A percentile compares a stretch with the other conserved stretches of the same genome.
Conservation (phyloP, 225 moss, liverwort and hornwort species). For the Neckera pumila region DNA sequence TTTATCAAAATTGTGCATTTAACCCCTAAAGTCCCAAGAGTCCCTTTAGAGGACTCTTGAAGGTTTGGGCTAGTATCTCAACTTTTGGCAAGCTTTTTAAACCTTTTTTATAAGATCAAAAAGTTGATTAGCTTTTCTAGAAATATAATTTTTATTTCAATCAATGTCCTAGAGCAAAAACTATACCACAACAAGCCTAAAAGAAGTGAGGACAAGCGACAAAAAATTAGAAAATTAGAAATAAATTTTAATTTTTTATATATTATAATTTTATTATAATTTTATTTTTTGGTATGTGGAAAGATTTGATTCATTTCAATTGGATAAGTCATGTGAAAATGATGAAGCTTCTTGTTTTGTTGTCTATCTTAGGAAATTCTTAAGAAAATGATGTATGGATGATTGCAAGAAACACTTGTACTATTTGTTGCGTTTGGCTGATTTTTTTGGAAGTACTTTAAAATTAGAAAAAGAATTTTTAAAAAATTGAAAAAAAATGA, state of each 20-base stretch:
- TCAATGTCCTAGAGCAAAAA: accelerated
- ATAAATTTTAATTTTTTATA: no score
- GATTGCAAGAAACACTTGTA: no score
- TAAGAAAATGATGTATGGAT: not conserved
- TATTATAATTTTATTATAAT: not conserved
- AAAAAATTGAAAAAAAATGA: no score
- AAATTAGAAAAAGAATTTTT: no score
- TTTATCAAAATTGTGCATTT: not conserved
- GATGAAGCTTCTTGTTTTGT: not conserved
- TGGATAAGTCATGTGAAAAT: not conserved
- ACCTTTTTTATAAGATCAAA: not conserved
- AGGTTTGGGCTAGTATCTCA: not conserved
- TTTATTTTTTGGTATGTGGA: not conserved
- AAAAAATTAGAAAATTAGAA: not conserved
- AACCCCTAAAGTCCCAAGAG: not conserved
- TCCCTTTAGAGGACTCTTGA: accelerated
- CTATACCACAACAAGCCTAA: not conserved
- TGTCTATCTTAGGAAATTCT: accelerated
- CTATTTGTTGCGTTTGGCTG: no score
- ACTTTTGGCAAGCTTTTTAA: not conserved
- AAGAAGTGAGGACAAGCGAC: not conserved
- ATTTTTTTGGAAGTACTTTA: no score
- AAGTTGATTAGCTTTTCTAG: accelerated
- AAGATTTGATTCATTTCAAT: not conserved
- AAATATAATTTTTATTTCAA: not conserved